A percentile compares a stretch with the other conserved stretches of the same genome.
Conservation (phyloP, 257 asterid species). For the Solanum medicagineum region DNA sequence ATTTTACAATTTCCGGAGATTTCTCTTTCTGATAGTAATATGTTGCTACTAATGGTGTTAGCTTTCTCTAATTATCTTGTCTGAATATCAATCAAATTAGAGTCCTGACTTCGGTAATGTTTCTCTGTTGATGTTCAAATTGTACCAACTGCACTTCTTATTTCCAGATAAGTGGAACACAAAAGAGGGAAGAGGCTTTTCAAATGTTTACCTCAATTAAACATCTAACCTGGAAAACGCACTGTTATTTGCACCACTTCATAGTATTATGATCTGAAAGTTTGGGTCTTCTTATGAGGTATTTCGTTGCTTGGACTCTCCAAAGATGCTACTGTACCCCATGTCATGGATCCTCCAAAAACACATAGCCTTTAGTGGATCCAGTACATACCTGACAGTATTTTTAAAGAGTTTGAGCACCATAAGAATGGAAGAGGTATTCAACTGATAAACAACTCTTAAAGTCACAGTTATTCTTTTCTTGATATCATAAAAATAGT, state of each 20-base stretch:
- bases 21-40: neutral
- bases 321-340: neutral
- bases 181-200: neutral
- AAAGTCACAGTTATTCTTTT: neutral
- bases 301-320: neutral
- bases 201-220: neutral
- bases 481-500: neutral
- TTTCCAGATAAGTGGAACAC: neutral
- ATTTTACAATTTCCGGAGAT: neutral
- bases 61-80: neutral
- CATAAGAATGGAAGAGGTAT: neutral
- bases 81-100: neutral
- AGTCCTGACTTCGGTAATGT: neutral
- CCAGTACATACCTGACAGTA: neutral
- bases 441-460: neutral
- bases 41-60: neutral
- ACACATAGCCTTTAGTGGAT: neutral
- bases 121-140: neutral
- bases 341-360: neutral
- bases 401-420: neutral
- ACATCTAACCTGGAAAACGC: neutral
- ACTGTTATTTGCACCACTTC: neutral
- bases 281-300: neutral
- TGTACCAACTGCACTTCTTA: neutral
- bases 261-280: neutral